phyloP scores from a whole-genome alignment of 108 stramenopile species.

The Conticribra guillardii region DNA sequence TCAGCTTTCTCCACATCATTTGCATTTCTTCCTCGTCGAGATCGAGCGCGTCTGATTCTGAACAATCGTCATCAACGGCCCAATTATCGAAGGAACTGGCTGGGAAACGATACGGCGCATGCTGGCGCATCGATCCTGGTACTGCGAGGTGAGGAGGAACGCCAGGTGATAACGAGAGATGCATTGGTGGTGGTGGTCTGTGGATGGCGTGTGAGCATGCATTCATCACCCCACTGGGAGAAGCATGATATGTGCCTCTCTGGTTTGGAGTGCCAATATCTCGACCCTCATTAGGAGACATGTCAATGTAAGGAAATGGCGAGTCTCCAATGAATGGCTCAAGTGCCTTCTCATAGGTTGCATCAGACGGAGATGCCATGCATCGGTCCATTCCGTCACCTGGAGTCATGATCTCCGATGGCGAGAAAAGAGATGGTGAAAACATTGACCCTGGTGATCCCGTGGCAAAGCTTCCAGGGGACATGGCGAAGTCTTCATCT shows the following conservation, averaged over 20 bases:
- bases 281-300: constrained; percentile 12
- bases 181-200: constrained; percentile 4
- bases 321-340: constrained; percentile 7
- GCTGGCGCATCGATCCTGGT: constrained; percentile 7
- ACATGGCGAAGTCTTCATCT: constrained; percentile 9
- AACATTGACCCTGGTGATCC: constrained; percentile 2
- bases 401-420: constrained; percentile 28
- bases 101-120: constrained; percentile 1
- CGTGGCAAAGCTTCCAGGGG: constrained; percentile 19
- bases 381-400: constrained; percentile 1
- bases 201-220: neutral
- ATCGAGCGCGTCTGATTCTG: constrained; percentile 17
- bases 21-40: constrained; percentile 35
- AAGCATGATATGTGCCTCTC: neutral
- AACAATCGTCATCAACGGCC: constrained; percentile 3
- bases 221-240: neutral
- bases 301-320: constrained; percentile 38
- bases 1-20: constrained; percentile 25
- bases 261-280: no score
- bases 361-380: constrained; percentile 13
- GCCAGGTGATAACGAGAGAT: neutral
- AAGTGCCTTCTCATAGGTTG: neutral
- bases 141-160: constrained; percentile 18
- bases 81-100: neutral
- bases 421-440: constrained; percentile 6